Percentiles rank a stretch among this genome's conserved stretches.
Conservation (phyloP, 257 asterid species). For the Plectranthus barbatus region DNA sequence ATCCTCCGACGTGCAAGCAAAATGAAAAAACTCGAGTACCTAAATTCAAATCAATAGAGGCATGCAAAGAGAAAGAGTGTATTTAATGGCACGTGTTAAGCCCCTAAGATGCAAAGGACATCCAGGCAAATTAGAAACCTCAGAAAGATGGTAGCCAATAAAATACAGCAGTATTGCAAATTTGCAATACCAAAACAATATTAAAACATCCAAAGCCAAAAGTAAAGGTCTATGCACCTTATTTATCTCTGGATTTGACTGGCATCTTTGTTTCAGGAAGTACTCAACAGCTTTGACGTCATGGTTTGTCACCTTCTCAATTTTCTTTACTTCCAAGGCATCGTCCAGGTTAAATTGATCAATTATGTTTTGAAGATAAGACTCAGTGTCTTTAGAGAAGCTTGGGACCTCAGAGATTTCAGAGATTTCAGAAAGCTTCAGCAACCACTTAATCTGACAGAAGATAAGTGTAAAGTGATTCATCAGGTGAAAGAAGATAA, state of each 20-base stretch:
- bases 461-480: background rate
- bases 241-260: conserved; percentile 61
- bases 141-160: background rate
- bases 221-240: conserved; percentile 35
- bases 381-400: conserved; percentile 57
- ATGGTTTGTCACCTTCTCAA: conserved; percentile 49
- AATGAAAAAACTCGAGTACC: conserved; percentile 55
- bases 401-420: conserved; percentile 67
- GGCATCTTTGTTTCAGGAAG: conserved; percentile 44
- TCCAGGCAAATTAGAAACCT: background rate
- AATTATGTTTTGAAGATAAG: conserved; percentile 43
- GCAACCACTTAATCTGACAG: conserved; percentile 68
- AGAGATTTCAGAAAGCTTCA: conserved; percentile 66
- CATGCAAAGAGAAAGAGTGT: background rate
- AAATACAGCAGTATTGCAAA: no score
- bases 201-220: background rate
- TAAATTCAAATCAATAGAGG: conserved; percentile 8
- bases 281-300: conserved; percentile 59
- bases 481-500: background rate
- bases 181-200: background rate
- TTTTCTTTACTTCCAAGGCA: conserved; percentile 42
- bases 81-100: background rate
- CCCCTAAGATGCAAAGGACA: background rate
- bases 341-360: conserved; percentile 47
- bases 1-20: conserved; percentile 50